Evolutionary conservation across 2,329 filamentous ascomycete species (phyloP).

Genomic region (Aspergillus sp.): DNA sequence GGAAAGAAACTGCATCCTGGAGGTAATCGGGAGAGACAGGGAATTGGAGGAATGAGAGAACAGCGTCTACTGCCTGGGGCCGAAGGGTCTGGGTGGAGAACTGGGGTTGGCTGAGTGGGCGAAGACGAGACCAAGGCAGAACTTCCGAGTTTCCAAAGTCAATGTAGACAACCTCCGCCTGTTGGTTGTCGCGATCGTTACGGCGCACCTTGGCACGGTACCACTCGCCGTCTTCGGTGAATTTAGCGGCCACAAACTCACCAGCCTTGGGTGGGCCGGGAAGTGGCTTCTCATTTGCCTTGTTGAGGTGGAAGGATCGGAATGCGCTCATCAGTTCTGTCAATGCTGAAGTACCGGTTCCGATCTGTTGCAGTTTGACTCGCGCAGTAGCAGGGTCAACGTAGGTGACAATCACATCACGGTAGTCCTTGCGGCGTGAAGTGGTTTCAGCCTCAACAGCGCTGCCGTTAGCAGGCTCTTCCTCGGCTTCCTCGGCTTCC

Average conservation of each 20-base stretch:
- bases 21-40: conserved; percentile 82
- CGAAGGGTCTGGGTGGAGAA: conserved; percentile 82
- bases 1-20: conserved; percentile 71
- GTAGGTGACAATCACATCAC: conserved; percentile 88
- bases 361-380: conserved; percentile 89
- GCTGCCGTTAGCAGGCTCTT: conserved; percentile 48
- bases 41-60: conserved; percentile 85
- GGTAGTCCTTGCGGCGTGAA: conserved; percentile 80
- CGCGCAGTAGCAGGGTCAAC: conserved; percentile 74
- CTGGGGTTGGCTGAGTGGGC: conserved; percentile 74
- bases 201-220: conserved; percentile 88
- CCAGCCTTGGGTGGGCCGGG: conserved; percentile 80
- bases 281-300: conserved; percentile 74
- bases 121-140: conserved; percentile 78
- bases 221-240: conserved; percentile 87
- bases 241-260: conserved; percentile 87
- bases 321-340: conserved; percentile 89
- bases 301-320: conserved; percentile 83
- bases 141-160: conserved; percentile 96
- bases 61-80: conserved; percentile 82
- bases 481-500: conserved; percentile 65
- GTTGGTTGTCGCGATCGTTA: conserved; percentile 87
- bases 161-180: conserved; percentile 87
- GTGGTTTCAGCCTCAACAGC: conserved; percentile 56
- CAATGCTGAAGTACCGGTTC: conserved; percentile 78